Conservation (phyloP, 345 rosid species). For the Acer campestre region DNA sequence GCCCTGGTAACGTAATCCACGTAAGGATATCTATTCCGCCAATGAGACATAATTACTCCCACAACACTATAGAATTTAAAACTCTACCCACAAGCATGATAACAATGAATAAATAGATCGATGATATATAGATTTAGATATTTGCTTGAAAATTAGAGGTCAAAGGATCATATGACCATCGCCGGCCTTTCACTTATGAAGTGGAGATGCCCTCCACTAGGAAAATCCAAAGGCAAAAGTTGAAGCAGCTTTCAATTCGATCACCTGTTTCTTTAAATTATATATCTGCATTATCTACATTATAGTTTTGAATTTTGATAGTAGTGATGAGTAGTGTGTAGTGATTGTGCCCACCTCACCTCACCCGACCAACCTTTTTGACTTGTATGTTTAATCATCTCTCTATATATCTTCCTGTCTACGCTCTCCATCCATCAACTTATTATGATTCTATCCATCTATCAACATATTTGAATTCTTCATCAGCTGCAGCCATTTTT, state of each 20-base stretch:
- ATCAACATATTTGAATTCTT: background rate
- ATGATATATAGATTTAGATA: background rate
- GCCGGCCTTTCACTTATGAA: conserved; percentile 14
- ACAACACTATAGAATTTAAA: too few species aligned
- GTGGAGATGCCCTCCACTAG: conserved; percentile 3
- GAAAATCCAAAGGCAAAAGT: conserved; percentile 18
- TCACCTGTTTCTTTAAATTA: background rate
- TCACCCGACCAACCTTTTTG: conserved; percentile 2
- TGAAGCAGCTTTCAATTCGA: background rate
- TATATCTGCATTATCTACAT: background rate
- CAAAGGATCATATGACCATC: background rate
- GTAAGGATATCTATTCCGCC: too few species aligned
- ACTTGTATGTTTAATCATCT: conserved; percentile 12
- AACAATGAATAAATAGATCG: too few species aligned
- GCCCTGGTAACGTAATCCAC: too few species aligned
- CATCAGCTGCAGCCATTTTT: background rate
- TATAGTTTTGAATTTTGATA: too few species aligned
- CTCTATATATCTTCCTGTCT: conserved; percentile 5
- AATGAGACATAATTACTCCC: too few species aligned
- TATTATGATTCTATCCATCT: background rate
- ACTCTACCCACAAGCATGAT: too few species aligned
- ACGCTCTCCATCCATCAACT: background rate
- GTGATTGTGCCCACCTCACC: conserved; percentile 19
- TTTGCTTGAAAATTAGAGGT: background rate
- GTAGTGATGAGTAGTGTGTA: background rate